These are phyloP conservation scores for Scleromitrula shiraiana DNA, from an alignment of 2,329 filamentous ascomycete genomes.

Conservation along the genomic window DNA sequence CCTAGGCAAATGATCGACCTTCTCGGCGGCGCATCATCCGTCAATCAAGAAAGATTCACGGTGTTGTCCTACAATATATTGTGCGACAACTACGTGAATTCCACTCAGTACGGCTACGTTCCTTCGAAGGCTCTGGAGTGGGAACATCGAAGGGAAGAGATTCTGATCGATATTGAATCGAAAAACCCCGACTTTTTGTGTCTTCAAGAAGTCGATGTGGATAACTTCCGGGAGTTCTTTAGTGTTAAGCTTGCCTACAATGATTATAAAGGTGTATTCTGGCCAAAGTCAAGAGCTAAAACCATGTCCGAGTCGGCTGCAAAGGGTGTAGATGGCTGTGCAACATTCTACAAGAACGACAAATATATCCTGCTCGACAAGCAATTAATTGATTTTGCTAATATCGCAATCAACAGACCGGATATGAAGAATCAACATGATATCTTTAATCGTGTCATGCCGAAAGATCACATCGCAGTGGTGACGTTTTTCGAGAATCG, in stretches of 20 bases:
- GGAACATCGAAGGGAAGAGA: constrained; percentile 77
- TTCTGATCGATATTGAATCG: constrained; percentile 72
- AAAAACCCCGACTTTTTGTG: constrained; percentile 85
- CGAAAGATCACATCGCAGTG: constrained; percentile 92
- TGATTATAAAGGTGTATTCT: constrained; percentile 92
- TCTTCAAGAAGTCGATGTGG: constrained; percentile 86
- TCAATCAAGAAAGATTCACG: constrained; percentile 62
- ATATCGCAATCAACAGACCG: constrained; percentile 84
- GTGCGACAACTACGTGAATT: constrained; percentile 86
- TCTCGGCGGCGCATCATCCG: constrained; percentile 51
- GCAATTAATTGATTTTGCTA: constrained; percentile 84
- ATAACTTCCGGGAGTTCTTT: constrained; percentile 88
- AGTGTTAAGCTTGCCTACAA: constrained; percentile 75
- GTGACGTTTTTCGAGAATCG: constrained; percentile 90
- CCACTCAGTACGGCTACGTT: constrained; percentile 81
- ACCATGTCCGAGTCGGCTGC: constrained; percentile 90
- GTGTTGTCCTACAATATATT: constrained; percentile 93
- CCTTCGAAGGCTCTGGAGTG: constrained; percentile 74
- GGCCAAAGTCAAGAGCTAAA: constrained; percentile 80
- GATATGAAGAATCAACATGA: constrained; percentile 98
- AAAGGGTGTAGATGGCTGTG: constrained; percentile 87
- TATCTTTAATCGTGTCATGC: constrained; percentile 98
- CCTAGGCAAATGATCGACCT: constrained; percentile 75
- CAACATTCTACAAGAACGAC: constrained; percentile 91
- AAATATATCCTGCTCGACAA: constrained; percentile 94